Evolutionary conservation across 441 rosid species (phyloP).

Genomic region (Mallotus repandus): DNA sequence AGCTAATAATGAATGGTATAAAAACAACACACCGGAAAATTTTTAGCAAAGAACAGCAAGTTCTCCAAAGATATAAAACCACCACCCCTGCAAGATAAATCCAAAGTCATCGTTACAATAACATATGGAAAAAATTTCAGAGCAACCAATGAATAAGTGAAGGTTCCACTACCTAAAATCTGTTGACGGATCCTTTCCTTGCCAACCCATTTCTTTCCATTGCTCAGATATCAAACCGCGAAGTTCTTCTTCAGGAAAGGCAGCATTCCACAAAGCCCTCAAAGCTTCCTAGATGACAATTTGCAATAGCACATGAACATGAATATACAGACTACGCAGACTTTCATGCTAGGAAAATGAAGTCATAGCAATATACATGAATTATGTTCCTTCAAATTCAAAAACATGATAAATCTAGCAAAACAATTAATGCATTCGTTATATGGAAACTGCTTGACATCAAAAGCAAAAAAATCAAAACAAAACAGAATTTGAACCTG

Average conservation of each 20-base stretch:
- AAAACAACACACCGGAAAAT: conserved; percentile 53
- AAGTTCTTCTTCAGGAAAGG: conserved; percentile 84
- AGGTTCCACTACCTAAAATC: conserved; percentile 64
- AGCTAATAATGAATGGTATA: background rate
- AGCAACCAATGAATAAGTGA: conserved; percentile 1
- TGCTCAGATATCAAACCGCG: conserved; percentile 78
- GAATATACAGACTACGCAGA: background rate
- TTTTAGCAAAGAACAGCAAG: conserved; percentile 71
- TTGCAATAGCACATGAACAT: conserved; percentile 7
- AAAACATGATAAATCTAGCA: conserved; percentile 14
- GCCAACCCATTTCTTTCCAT: conserved; percentile 99
- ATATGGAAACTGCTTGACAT: background rate
- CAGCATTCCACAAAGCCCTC: conserved; percentile 72
- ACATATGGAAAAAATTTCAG: background rate
- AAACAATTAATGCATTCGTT: background rate
- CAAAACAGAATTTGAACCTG: conserved; percentile 50
- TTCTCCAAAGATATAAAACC: conserved; percentile 94
- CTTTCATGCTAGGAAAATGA: background rate
- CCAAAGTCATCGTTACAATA: conserved; percentile 13
- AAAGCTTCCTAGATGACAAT: conserved; percentile 58
- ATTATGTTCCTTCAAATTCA: background rate
- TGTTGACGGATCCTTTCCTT: conserved; percentile 94
- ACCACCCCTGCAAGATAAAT: conserved; percentile 72
- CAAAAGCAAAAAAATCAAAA: background rate
- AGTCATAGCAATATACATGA: background rate